Base-by-base conservation (phyloP, 2,329 filamentous ascomycete genomes). In the Ophiostoma quercus region DNA sequence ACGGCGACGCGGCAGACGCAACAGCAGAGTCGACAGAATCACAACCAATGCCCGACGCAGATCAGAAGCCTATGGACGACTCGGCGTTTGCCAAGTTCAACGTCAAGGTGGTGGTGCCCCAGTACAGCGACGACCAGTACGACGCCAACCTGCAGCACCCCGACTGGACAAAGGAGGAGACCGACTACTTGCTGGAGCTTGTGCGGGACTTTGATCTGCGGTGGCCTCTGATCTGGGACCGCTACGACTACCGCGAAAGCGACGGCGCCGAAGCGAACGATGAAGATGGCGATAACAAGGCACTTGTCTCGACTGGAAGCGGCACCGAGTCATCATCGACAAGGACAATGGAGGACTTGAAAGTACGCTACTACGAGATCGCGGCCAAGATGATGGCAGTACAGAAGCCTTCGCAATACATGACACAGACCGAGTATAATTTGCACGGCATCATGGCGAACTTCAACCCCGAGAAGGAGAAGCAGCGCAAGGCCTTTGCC, bases 111-210 rank as follows among this genome's bases (percentile, higher is more conserved):
- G 85, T 90, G 3, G 84, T 93, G 47, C 92, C 94, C 0, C 84
- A 88, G 71, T 98, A 98, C 79, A 92, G 87, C 72, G 90, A 96
- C 73, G 92, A 94, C 73, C 90, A 96, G 77, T 99, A 99, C 79
- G 86, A 89, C 71, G 84, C 87, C 70, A 87, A 90, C 72, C 80
- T 99, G 67, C 85, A 88, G 74, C 90, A 84, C 76, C 82, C 87
- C 16, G 89, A 94, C 74, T 99, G 95, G 95, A 90, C 91, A 16
- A 92, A 90, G 76, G 90, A 95, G 75, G 95, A 99, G 80, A 99
- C 95, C 9, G 93, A 97, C 77, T 97, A 97, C 77, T 80, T 99
- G 73, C 85, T 98, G 77, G 82, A 87, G 2, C 78, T 94, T 47
- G 91, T 88, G 16, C 85, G 85, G 70, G 90, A 94, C 66, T 97